These are phyloP conservation scores for Tylopilus subfusipes DNA, from an alignment of 768 basidiomycete genomes.

Conservation along the genomic window DNA sequence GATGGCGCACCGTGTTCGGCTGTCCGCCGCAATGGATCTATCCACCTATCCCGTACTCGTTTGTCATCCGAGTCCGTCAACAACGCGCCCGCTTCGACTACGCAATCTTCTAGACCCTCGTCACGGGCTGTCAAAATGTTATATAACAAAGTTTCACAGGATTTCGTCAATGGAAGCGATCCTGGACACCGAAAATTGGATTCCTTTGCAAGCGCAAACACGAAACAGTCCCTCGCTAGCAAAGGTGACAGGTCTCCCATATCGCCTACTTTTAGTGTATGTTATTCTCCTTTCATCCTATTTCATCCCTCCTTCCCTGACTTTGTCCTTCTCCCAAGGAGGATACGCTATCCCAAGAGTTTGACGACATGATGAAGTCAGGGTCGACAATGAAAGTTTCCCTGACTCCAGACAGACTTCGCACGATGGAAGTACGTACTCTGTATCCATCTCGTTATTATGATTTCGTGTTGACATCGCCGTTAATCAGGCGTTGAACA, in stretches of 20 bases:
- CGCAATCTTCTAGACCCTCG: slow-evolving; percentile 48
- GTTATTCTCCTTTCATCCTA: slow-evolving; percentile 11
- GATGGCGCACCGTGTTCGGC: slow-evolving; percentile 45
- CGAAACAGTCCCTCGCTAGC: slow-evolving; percentile 36
- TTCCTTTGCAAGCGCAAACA: slow-evolving; percentile 50
- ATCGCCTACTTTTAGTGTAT: slow-evolving; percentile 34
- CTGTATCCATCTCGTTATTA: slow-evolving; percentile 16
- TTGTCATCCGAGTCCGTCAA: slow-evolving; percentile 40
- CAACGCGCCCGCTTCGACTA: slow-evolving; percentile 18
- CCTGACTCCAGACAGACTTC: slow-evolving; percentile 89
- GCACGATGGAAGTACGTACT: slow-evolving; percentile 83
- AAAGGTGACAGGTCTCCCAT: slow-evolving; percentile 33
- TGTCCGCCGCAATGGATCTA: slow-evolving; percentile 27
- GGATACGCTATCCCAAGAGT: slow-evolving; percentile 65
- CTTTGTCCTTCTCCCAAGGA: slow-evolving; percentile 38
- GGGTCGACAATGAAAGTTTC: slow-evolving; percentile 93
- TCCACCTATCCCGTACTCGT: slow-evolving; percentile 27
- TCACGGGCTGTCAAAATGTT: slow-evolving; percentile 60
- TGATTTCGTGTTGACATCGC: slow-evolving; percentile 7
- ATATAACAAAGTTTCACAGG: slow-evolving; percentile 38
- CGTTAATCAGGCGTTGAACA: slow-evolving; percentile 59
- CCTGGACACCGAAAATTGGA: slow-evolving; percentile 54
- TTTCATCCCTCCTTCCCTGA: neutral
- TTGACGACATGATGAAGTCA: slow-evolving; percentile 90
- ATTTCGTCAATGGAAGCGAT: slow-evolving; percentile 40